phyloP scores from a whole-genome alignment of 2,329 filamentous ascomycete genomes.

The Aureobasidium lini region DNA sequence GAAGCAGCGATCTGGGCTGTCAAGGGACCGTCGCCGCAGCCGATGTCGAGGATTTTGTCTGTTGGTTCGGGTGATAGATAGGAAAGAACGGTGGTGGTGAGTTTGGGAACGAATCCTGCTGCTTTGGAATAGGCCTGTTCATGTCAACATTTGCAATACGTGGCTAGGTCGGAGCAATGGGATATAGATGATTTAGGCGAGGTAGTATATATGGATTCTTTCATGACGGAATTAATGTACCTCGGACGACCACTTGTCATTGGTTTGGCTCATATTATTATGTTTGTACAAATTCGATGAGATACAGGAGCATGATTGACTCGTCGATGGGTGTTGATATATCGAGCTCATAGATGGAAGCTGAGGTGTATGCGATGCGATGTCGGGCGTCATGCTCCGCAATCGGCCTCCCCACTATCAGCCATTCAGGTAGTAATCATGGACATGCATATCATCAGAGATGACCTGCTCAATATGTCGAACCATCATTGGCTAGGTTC shows the following conservation, averaged over 20 bases:
- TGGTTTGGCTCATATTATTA: neutral
- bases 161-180: neutral
- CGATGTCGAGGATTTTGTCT: conserved; percentile 34
- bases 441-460: neutral
- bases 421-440: neutral
- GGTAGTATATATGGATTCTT: neutral
- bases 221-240: neutral
- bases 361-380: neutral
- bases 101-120: conserved; percentile 35
- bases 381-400: neutral
- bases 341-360: neutral
- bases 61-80: conserved; percentile 29
- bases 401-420: neutral
- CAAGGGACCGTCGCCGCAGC: conserved; percentile 34
- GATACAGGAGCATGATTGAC: too few species aligned
- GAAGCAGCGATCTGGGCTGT: conserved; percentile 31
- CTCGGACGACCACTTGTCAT: conserved; percentile 12
- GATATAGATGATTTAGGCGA: too few species aligned
- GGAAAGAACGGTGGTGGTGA: conserved; percentile 31
- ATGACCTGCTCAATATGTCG: neutral
- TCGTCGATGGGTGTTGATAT: neutral
- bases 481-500: conserved; percentile 21
- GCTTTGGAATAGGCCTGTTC: conserved; percentile 27
- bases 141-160: neutral
- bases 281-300: too few species aligned